Base-by-base conservation (phyloP, 495 filamentous ascomycete species). In the Tuber indicum region DNA sequence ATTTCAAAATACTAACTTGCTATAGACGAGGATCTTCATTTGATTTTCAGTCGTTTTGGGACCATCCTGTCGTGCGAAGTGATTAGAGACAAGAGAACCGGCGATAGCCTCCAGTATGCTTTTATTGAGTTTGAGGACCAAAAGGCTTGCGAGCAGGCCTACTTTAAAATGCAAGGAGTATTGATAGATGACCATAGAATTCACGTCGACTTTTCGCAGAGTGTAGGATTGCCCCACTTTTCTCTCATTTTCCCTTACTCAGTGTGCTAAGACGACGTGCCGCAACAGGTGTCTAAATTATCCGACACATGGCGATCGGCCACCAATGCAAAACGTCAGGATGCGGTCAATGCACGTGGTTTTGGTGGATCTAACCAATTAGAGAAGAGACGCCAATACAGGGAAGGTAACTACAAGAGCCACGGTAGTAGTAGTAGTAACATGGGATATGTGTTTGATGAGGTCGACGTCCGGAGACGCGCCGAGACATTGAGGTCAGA, bases 171-270 rank as follows among this genome's bases (percentile, higher is more conserved):
- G 96, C 92, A 98, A 84, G 91, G 90, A 8, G 94, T 98, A 10
- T 86, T 99, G 75, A 98, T 98, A 82, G 96, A 99, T 80, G 96
- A 99, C 82, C 94, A 97, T 76, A 92, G 96, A 49, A 98, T 99
- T 75, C 96, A 98, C 84, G 96, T 99, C 72, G 96, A 99, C 84
- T 99, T 99, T 86, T 97, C 94, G 45, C 96, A 99, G 84, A 97
- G 93, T 84, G 96, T 96, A 84, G 79, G 87, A 84, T n/a, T 43
- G 69, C 23, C 47, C 44, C 75, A 43, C 16, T 47, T 73, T 46
- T 10, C 58, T 70, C 45, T 70, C 41, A 44, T 74, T 44, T 21
- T 71, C 73, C n/a, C 58, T 9, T 66, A 16, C 26, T 43, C 73
- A 32, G 44, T 46, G 72, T 82, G 44, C 82, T 86, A 80, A 86